Base-by-base conservation (phyloP, 208 protist genomes). In the Trypanosoma boissoni region DNA sequence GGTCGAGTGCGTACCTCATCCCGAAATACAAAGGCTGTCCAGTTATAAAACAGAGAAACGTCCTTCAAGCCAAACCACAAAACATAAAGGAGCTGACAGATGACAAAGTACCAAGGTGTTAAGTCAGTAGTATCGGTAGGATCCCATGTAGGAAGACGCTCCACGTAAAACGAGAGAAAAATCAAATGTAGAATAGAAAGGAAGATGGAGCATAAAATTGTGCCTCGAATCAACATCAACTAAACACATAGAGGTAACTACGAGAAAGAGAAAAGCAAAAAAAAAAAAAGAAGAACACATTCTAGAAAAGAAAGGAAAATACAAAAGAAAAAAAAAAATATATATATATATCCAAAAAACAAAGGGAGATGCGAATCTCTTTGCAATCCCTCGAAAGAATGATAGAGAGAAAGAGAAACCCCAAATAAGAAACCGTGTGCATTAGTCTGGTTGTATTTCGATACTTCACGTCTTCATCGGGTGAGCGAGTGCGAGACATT, bases 171-270 rank as follows among this genome's bases (percentile, higher is more conserved):
- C 16, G 65, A 55, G 24, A 49, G 52, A 50, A 64, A 78, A 23
- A 78, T 56, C 24, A 66, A 49, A 18, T 78, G 58, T n/a, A 76
- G 34, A n/a, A n/a, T n/a, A n/a, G n/a, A n/a, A n/a, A n/a, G n/a
- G n/a, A n/a, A n/a, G n/a, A n/a, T n/a, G n/a, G n/a, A n/a, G n/a
- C n/a, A n/a, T n/a, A n/a, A n/a, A n/a, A n/a, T n/a, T n/a, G n/a
- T n/a, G n/a, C n/a, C n/a, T n/a, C n/a, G n/a, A n/a, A n/a, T n/a
- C 24, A 9, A 18, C 3, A 14, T n/a, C 10, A 41, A 20, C 21
- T 32, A 39, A 28, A 27, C 12, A 43, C 8, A 4, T 2, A 45
- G 21, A 44, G 10, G 7, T 28, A 29, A 7, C 8, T 48, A 48
- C 2, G 18, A 23, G 23, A 46, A 46, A 28, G 53, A 45, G 45